phyloP scores from a whole-genome alignment of 305 asterid species.

The Nicotiana rustica region DNA sequence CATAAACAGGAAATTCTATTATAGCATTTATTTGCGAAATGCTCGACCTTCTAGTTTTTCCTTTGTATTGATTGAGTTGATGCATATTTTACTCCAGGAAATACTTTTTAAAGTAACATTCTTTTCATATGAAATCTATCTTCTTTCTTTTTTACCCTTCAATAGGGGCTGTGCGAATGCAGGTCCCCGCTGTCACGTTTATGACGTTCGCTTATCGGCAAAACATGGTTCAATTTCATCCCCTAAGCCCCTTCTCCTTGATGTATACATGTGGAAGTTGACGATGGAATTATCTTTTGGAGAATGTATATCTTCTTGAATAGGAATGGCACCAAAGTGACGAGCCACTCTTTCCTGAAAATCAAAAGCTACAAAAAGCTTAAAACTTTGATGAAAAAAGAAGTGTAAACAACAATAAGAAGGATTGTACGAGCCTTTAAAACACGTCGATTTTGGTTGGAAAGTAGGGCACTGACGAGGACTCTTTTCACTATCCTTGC shows the following conservation, averaged over 20 bases:
- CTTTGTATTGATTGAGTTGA: neutral
- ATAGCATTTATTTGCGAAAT: constrained; percentile 5
- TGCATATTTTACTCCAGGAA: neutral
- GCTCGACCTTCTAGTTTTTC: neutral
- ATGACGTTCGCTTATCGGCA: neutral
- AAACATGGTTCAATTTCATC: neutral
- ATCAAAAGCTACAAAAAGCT: constrained; percentile 49
- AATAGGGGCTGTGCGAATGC: neutral
- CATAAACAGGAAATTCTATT: no score
- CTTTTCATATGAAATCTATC: neutral
- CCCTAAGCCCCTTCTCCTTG: neutral
- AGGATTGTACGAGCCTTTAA: constrained; percentile 45
- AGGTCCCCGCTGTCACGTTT: neutral
- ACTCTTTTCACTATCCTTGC: constrained; percentile 35
- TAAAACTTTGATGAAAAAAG: constrained; percentile 51
- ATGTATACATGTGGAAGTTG: constrained; percentile 28
- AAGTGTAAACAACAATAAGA: constrained; percentile 47
- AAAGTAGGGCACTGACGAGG: constrained; percentile 51
- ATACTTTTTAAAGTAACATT: neutral
- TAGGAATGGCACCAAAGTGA: constrained; percentile 59
- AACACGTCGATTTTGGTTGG: constrained; percentile 78
- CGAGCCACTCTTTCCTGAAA: constrained; percentile 39
- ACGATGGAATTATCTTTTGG: constrained; percentile 35
- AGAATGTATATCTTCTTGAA: constrained; percentile 45
- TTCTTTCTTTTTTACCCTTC: neutral